phyloP scores from a whole-genome alignment of 2,329 filamentous ascomycete genomes.

The Neopestalotiopsis sp. region DNA sequence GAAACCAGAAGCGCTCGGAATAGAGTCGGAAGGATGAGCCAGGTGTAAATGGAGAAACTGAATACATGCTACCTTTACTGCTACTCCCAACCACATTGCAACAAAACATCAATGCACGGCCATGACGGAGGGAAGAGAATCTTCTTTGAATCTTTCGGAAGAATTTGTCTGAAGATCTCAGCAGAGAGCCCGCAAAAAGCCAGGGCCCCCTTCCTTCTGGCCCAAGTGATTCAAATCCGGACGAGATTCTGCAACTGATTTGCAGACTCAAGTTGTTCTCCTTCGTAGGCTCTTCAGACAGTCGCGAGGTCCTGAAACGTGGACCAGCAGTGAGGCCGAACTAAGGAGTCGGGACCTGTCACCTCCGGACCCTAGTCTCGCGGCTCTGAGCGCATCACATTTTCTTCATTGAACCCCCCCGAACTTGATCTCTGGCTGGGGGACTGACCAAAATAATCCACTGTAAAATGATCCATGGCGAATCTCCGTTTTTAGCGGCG shows the following conservation, averaged over 20 bases:
- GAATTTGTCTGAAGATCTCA: no score
- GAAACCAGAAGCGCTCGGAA: background rate
- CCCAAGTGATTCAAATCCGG: background rate
- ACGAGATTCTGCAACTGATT: constrained; percentile 10
- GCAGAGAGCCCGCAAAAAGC: constrained; percentile 20
- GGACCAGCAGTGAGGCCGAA: constrained; percentile 25
- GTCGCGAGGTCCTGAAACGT: constrained; percentile 32
- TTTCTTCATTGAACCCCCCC: constrained; percentile 21
- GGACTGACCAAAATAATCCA: background rate
- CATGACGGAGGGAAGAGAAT: background rate
- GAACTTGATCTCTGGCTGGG: constrained; percentile 1
- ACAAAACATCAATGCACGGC: no score
- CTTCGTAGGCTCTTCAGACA: constrained; percentile 22
- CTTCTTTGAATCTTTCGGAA: background rate
- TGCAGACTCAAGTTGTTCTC: constrained; percentile 5
- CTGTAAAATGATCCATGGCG: no score
- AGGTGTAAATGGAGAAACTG: background rate
- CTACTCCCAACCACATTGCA: no score
- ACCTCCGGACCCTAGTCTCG: constrained; percentile 31
- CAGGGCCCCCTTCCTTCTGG: constrained; percentile 19
- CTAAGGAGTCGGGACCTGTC: constrained; percentile 33
- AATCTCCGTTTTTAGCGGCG: no score
- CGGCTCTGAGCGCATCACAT: constrained; percentile 29
- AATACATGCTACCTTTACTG: no score
- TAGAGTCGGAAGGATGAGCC: background rate